Evolutionary conservation across 768 basidiomycete genomes (phyloP).

Genomic region (Jaapia argillacea): DNA sequence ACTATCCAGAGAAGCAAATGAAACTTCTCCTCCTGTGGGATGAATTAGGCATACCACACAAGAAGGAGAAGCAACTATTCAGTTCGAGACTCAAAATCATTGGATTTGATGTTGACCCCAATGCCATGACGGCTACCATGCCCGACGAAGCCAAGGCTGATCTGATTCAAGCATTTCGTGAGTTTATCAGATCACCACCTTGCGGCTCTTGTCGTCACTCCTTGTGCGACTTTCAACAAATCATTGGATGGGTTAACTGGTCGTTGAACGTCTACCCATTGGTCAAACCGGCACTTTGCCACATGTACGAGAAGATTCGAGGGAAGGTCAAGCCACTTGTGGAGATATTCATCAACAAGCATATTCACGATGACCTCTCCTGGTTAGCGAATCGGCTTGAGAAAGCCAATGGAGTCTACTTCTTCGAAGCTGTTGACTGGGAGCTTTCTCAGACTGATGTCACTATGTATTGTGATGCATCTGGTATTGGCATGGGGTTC

Average conservation of each 20-base stretch:
- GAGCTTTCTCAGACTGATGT: conserved; percentile 3
- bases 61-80: conserved; percentile 19
- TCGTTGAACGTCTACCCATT: conserved; percentile 22
- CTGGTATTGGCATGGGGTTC: conserved; percentile 10
- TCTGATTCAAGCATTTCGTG: conserved; percentile 8
- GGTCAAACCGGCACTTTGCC: conserved; percentile 15
- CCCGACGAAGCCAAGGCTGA: conserved; percentile 5
- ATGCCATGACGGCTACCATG: conserved; percentile 15
- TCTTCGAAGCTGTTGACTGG: conserved; percentile 14
- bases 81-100: conserved; percentile 21
- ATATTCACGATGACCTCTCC: conserved; percentile 8
- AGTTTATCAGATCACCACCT: conserved; percentile 6
- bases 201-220: conserved; percentile 2
- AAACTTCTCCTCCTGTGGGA: conserved; percentile 17
- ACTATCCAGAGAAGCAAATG: conserved; percentile 14
- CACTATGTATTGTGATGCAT: conserved; percentile 18
- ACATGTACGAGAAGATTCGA: conserved; percentile 19
- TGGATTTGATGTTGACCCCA: conserved; percentile 23
- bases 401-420: conserved; percentile 5
- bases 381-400: conserved; percentile 13
- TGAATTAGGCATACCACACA: conserved; percentile 15
- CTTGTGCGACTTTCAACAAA: conserved; percentile 15
- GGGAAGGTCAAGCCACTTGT: conserved; percentile 10
- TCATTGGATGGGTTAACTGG: conserved; percentile 24
- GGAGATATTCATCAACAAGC: conserved; percentile 9